Evolutionary conservation across 371 early-diverging fungal genomes (phyloP).

Genomic region (Rhizopus microsporus): DNA sequence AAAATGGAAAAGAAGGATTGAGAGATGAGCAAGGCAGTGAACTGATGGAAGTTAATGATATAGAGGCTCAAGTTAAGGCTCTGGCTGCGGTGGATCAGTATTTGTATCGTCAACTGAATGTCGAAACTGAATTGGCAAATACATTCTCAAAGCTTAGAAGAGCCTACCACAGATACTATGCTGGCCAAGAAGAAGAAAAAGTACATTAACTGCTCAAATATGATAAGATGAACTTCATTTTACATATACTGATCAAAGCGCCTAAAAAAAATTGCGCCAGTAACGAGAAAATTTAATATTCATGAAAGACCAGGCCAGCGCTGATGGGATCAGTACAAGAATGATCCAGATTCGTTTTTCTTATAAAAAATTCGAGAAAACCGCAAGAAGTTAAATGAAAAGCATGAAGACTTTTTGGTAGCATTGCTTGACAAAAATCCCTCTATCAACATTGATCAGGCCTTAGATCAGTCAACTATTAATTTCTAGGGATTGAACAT

Average conservation of each 20-base stretch:
- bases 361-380: not conserved
- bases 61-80: too few relatives aligned
- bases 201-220: not conserved
- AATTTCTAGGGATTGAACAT: not conserved
- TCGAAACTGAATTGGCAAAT: too few relatives aligned
- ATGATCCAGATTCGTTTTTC: slow-evolving; percentile 3
- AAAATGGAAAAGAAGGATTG: too few relatives aligned
- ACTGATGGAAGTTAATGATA: too few relatives aligned
- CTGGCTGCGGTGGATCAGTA: too few relatives aligned
- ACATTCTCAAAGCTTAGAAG: too few relatives aligned
- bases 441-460: not conserved
- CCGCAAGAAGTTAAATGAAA: not conserved
- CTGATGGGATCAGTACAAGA: not conserved
- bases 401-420: not conserved
- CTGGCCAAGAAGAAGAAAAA: not conserved
- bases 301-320: not conserved
- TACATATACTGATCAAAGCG: not conserved
- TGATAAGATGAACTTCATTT: not conserved
- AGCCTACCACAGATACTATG: too few relatives aligned
- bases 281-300: slow-evolving; percentile 4
- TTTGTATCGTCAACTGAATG: too few relatives aligned
- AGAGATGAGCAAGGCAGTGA: too few relatives aligned
- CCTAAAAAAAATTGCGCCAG: slow-evolving; percentile 4
- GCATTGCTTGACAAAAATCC: slow-evolving; percentile 6
- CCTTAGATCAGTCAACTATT: slow-evolving; percentile 1